These are phyloP conservation scores for Debaryomycetaceae sp. DNA, from an alignment of 1,139 yeast species.

Conservation along the genomic window DNA sequence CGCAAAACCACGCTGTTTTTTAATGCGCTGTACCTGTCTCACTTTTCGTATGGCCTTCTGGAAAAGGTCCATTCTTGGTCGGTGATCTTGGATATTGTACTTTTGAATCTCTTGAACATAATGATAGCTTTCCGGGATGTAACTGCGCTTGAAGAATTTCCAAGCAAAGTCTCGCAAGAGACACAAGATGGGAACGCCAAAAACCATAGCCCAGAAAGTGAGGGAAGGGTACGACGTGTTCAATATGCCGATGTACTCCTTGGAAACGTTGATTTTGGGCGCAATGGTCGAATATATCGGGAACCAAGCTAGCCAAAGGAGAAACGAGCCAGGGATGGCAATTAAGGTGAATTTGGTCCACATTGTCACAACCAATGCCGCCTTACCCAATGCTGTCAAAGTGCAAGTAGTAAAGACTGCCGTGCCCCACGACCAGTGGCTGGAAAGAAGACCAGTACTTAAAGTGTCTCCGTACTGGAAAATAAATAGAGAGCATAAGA, in stretches of 20 bases:
- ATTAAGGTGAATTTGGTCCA: constrained; percentile 91
- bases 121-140: constrained; percentile 86
- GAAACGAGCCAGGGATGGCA: constrained; percentile 91
- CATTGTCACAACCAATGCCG: constrained; percentile 80
- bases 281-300: constrained; percentile 84
- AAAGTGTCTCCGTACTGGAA: constrained; percentile 60
- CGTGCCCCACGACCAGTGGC: constrained; percentile 95
- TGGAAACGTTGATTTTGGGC: constrained; percentile 72
- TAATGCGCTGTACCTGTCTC: constrained; percentile 95
- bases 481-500: constrained; percentile 60
- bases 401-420: constrained; percentile 82
- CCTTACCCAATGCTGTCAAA: constrained; percentile 86
- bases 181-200: constrained; percentile 70
- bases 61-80: constrained; percentile 94
- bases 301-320: constrained; percentile 74
- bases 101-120: constrained; percentile 95
- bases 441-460: constrained; percentile 61
- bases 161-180: constrained; percentile 81
- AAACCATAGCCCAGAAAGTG: constrained; percentile 74
- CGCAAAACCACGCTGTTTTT: constrained; percentile 97
- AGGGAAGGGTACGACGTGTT: constrained; percentile 66
- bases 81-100: constrained; percentile 83
- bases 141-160: constrained; percentile 90
- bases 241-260: constrained; percentile 75
- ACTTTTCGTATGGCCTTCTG: constrained; percentile 96